Evolutionary conservation across 495 filamentous ascomycete species (phyloP).

Genomic region (Apodospora peruviana): DNA sequence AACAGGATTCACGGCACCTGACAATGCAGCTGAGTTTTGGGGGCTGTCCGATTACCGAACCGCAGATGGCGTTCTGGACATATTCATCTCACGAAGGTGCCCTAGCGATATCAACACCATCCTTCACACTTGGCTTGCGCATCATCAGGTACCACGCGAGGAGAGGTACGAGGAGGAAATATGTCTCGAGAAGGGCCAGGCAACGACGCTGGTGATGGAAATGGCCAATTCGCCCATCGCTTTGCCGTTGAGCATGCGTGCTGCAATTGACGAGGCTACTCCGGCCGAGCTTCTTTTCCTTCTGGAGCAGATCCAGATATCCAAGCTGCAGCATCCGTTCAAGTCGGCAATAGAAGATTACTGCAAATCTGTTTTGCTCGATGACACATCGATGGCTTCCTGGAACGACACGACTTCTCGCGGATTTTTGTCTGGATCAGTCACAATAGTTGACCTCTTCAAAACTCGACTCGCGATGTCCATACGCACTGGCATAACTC

Average conservation of each 20-base stretch:
- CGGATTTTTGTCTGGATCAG: slow-evolving; percentile 7
- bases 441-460: slow-evolving; percentile 12
- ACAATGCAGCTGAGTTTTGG: slow-evolving; percentile 18
- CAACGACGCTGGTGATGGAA: slow-evolving; percentile 11
- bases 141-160: slow-evolving; percentile 15
- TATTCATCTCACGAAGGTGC: slow-evolving; percentile 19
- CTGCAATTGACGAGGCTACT: slow-evolving; percentile 14
- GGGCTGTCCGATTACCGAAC: slow-evolving; percentile 8
- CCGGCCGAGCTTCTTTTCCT: slow-evolving; percentile 15
- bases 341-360: slow-evolving; percentile 9
- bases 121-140: slow-evolving; percentile 23
- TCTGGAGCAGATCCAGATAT: slow-evolving; percentile 14
- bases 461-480: slow-evolving; percentile 9
- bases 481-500: slow-evolving; percentile 1
- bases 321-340: slow-evolving; percentile 9
- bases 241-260: slow-evolving; percentile 14
- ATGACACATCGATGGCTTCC: slow-evolving; percentile 5
- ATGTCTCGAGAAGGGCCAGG: too few relatives aligned
- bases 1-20: slow-evolving; percentile 21
- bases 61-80: slow-evolving; percentile 1
- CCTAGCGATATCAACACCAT: slow-evolving; percentile 18
- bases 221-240: not conserved
- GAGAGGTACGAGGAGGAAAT: slow-evolving; percentile 21
- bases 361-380: slow-evolving; percentile 11
- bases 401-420: slow-evolving; percentile 19